Conservation (phyloP, 2,329 filamentous ascomycete genomes). For the Pseudogymnoascus pannorum region DNA sequence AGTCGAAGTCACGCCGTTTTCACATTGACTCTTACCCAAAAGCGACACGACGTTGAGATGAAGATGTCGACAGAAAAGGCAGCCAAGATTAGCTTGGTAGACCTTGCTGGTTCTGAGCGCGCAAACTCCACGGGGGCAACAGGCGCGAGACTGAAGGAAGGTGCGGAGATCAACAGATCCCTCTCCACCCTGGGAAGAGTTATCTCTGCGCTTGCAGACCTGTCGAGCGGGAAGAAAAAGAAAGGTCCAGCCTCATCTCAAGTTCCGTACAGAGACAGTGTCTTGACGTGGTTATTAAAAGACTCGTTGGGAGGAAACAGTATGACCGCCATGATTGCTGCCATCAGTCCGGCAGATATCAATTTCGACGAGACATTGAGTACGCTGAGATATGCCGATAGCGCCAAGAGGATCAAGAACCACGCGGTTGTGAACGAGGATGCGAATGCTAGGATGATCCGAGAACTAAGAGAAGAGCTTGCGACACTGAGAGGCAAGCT, state of each 20-base stretch:
- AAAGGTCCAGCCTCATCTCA: conserved; percentile 59
- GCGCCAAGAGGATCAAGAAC: conserved; percentile 98
- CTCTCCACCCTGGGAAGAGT: conserved; percentile 94
- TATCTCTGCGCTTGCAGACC: conserved; percentile 88
- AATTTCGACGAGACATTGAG: conserved; percentile 98
- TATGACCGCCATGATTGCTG: conserved; percentile 99
- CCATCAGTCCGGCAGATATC: conserved; percentile 96
- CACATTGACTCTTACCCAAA: conserved; percentile 91
- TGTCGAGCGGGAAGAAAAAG: conserved; percentile 76
- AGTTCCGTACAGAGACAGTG: conserved; percentile 94
- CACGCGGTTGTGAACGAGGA: conserved; percentile 99
- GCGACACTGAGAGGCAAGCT: conserved; percentile 81
- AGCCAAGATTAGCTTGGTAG: conserved; percentile 94
- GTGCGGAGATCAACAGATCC: conserved; percentile 96
- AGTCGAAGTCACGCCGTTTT: conserved; percentile 98
- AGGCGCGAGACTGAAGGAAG: conserved; percentile 89
- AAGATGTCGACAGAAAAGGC: conserved; percentile 98
- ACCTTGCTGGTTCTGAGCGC: conserved; percentile 94
- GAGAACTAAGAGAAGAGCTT: conserved; percentile 93
- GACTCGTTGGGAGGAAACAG: conserved; percentile 97
- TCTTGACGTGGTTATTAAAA: conserved; percentile 93
- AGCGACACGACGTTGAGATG: conserved; percentile 81
- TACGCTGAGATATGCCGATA: conserved; percentile 92
- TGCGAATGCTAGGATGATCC: conserved; percentile 96
- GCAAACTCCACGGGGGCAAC: conserved; percentile 96